phyloP scores from a whole-genome alignment of 208 protist species.

The Acanthamoeba lenticulata region DNA sequence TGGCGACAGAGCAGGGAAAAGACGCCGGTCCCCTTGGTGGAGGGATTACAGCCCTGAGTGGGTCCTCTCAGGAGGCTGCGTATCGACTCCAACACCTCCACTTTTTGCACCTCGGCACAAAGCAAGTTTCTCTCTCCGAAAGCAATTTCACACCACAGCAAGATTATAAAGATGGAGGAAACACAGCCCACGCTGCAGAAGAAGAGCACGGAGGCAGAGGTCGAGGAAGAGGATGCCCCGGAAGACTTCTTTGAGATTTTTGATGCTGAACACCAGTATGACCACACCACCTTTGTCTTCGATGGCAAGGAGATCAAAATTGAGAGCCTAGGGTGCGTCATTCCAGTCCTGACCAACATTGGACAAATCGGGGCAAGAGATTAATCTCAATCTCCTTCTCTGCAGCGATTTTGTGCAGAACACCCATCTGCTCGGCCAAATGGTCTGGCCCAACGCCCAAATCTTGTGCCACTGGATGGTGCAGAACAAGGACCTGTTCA shows the following conservation, averaged over 20 bases:
- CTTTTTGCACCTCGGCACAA: not conserved
- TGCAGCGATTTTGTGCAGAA: slow-evolving; percentile 23
- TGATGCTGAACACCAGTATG: slow-evolving; percentile 14
- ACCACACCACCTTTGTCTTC: slow-evolving; percentile 4
- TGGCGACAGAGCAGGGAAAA: not conserved
- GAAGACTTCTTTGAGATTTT: slow-evolving; percentile 8
- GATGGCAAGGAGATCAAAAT: not conserved
- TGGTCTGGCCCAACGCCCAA: slow-evolving; percentile 30
- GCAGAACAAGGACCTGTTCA: slow-evolving; percentile 23
- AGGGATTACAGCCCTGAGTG: not conserved
- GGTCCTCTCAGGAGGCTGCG: not conserved
- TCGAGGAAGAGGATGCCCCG: not conserved
- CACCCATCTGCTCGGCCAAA: slow-evolving; percentile 3
- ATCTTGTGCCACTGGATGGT: slow-evolving; percentile 37
- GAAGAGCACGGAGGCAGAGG: not conserved
- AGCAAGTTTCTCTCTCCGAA: too few species aligned
- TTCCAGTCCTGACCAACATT: not conserved
- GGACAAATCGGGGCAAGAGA: not conserved
- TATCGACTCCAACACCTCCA: not conserved
- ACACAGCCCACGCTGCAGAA: not conserved
- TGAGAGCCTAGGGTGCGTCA: not conserved
- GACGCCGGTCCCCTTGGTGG: not conserved
- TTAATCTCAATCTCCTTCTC: not conserved
- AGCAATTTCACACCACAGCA: too few species aligned
- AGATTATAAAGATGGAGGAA: not conserved